Base-by-base conservation (phyloP, 768 basidiomycete genomes). In the Pleurotus salmoneostramineus region DNA sequence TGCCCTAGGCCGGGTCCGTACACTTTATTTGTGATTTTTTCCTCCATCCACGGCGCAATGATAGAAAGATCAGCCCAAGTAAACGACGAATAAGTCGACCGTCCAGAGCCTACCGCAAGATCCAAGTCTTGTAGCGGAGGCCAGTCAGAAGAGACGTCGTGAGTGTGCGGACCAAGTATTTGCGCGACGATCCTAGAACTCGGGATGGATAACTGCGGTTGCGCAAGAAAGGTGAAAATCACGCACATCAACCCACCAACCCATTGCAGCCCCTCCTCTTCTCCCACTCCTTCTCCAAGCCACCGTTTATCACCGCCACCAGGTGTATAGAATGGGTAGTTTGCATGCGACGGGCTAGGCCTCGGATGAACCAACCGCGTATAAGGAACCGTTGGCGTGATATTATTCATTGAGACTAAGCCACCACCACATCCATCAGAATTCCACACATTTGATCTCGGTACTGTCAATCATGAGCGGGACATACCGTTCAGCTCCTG, bases 1-100 rank as follows among this genome's bases (percentile, higher is more conserved):
- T 57, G 77, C 35, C 90, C 89, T 42, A 93, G 73, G n/a, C 90
- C 88, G 50, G 81, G 78, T 1, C 91, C 91, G 58, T 84, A 77
- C 60, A 92, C 85, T 64, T 75, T 80, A 65, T 77, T 84, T 33
- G 83, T 80, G 57, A 90, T 77, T 56, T 74, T 75, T 55, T 84
- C 81, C 58, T 85, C 79, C 74, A 93, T 80, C 91, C 91, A 93
- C 3, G 89, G 91, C 40, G 91, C 88, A 58, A 92, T 82, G 34
- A 83, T 78, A 66, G 77, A 77, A 40, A 93, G 71, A 67, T 93
- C 91, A 15, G 73, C 72, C 83, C 84, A 87, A 0, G 78, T 79
- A 59, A 93, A 84, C 8, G 89, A 90, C 5, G 82, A 83, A 66
- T 85, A 92, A 50, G 85, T 87, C 14, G 74, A 74, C 43, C 83